These are phyloP conservation scores for Collariella sp. DNA, from an alignment of 495 filamentous ascomycete genomes.

Conservation along the genomic window DNA sequence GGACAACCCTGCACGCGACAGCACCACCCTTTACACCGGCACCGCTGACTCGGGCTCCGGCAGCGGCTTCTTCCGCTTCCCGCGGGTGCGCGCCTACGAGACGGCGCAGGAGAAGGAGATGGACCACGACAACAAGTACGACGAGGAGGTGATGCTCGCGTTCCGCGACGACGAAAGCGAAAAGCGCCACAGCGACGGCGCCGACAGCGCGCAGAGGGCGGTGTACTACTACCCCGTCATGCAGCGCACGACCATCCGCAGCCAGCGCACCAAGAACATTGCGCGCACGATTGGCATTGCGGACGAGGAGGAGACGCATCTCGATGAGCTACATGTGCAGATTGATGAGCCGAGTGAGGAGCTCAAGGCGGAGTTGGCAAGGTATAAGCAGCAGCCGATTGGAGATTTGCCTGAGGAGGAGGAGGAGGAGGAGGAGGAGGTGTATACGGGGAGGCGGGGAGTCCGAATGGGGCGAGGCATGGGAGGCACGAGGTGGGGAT, in stretches of 20 bases:
- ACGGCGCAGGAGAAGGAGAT: constrained; percentile 59
- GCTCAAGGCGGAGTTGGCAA: constrained; percentile 29
- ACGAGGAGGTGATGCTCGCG: constrained; percentile 46
- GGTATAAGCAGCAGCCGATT: constrained; percentile 35
- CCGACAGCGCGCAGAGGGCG: constrained; percentile 46
- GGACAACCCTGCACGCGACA: constrained; percentile 58
- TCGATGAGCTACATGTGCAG: constrained; percentile 38
- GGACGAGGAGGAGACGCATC: constrained; percentile 33
- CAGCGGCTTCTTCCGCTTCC: constrained; percentile 61
- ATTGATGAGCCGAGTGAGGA: constrained; percentile 38
- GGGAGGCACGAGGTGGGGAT: constrained; percentile 1
- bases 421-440: constrained; percentile 10
- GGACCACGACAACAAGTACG: constrained; percentile 55
- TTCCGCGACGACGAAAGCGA: constrained; percentile 38
- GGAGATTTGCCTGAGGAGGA: constrained; percentile 26
- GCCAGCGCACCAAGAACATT: constrained; percentile 49
- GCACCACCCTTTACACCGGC: constrained; percentile 57
- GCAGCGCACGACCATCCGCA: constrained; percentile 51
- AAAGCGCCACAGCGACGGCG: constrained; percentile 1
- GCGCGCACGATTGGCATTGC: constrained; percentile 36
- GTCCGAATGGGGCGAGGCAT: constrained; percentile 6
- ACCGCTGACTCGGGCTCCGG: constrained; percentile 33
- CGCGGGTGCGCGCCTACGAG: constrained; percentile 75
- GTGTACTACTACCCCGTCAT: constrained; percentile 89
- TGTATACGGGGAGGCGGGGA: constrained; percentile 13